A percentile compares a stretch with the other conserved stretches of the same genome.
These are phyloP conservation scores for Backusella tarrabulga DNA, from an alignment of 192 early-diverging fungal species.

Conservation along the genomic window DNA sequence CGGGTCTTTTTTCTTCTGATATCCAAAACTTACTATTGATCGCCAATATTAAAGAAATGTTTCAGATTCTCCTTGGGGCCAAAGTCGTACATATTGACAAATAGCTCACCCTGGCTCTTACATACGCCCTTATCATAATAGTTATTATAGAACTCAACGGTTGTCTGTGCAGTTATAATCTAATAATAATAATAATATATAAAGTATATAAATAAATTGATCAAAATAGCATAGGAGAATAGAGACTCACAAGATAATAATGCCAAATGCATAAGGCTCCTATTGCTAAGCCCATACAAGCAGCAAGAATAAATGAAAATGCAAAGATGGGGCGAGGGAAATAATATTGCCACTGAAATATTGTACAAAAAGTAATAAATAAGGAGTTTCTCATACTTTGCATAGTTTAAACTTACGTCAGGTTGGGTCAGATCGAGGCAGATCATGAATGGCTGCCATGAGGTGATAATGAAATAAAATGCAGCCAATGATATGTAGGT, in stretches of 20 bases:
- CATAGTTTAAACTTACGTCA: conserved; percentile 31
- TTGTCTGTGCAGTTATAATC: conserved; percentile 56
- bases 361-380: neutral
- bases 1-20: neutral
- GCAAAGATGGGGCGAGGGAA: conserved; percentile 47
- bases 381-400: neutral
- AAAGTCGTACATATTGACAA: conserved; percentile 45
- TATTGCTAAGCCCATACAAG: conserved; percentile 51
- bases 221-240: neutral
- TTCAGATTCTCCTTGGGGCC: conserved; percentile 43
- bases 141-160: conserved; percentile 60
- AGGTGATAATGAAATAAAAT: conserved; percentile 44
- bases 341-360: conserved; percentile 49
- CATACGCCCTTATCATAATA: conserved; percentile 46
- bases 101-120: conserved; percentile 47
- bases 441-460: conserved; percentile 44
- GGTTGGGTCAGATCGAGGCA: conserved; percentile 39
- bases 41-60: conserved; percentile 54
- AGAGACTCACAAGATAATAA: conserved; percentile 49
- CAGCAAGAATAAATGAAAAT: conserved; percentile 48
- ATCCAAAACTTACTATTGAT: conserved; percentile 38
- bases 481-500: conserved; percentile 50
- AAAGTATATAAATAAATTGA: neutral
- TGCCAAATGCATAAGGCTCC: conserved; percentile 54
- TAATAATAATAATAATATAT: conserved; percentile 25